Percentiles rank a stretch among this genome's conserved stretches.
Evolutionary conservation across 2,329 filamentous ascomycete species (phyloP).

Genomic region (Colletotrichum eleusines): DNA sequence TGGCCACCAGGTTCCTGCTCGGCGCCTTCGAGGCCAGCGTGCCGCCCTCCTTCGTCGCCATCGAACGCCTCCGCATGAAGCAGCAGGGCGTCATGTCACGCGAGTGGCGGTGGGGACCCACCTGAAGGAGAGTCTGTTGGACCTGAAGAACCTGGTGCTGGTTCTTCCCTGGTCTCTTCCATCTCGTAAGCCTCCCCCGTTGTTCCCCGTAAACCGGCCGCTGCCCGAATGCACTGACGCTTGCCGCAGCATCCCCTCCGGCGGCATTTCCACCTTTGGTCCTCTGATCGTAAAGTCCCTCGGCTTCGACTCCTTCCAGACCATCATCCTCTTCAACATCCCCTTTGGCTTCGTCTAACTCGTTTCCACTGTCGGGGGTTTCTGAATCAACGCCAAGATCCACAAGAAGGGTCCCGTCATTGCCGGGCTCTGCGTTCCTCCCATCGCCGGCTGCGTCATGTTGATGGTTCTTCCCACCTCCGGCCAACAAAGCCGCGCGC

Average conservation of each 20-base stretch:
- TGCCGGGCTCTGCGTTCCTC: constrained; percentile 65
- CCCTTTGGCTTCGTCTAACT: constrained; percentile 72
- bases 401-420: constrained; percentile 69
- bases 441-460: constrained; percentile 68
- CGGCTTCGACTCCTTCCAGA: constrained; percentile 66
- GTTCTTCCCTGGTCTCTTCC: constrained; percentile 60
- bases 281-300: constrained; percentile 69
- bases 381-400: constrained; percentile 64
- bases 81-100: constrained; percentile 57
- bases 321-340: constrained; percentile 72
- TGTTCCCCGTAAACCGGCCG: background rate
- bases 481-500: constrained; percentile 60
- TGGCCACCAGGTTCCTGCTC: constrained; percentile 59
- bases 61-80: constrained; percentile 66
- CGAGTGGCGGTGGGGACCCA: constrained; percentile 58
- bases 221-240: background rate
- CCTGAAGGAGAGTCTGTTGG: constrained; percentile 53
- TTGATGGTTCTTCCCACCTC: constrained; percentile 63
- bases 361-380: constrained; percentile 69
- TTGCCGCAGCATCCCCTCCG: constrained; percentile 59
- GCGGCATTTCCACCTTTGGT: constrained; percentile 70
- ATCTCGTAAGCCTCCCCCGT: constrained; percentile 58
- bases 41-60: constrained; percentile 61
- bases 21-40: constrained; percentile 63
- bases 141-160: constrained; percentile 59